Evolutionary conservation across 2,329 filamentous ascomycete genomes (phyloP).

Genomic region (Phyllosticta citriasiana): DNA sequence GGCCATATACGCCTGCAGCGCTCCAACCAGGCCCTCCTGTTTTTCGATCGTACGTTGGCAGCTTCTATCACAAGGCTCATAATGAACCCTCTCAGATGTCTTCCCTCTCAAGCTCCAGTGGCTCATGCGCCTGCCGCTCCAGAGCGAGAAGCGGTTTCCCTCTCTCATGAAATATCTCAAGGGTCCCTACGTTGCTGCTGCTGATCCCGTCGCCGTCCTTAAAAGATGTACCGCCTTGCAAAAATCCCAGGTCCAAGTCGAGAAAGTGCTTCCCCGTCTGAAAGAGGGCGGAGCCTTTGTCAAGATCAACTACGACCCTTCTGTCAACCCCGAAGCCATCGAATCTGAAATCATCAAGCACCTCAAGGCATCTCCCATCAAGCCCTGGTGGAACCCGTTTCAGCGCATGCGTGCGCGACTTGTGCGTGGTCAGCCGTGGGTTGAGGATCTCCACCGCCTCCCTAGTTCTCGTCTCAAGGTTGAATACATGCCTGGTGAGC

Average conservation of each 20-base stretch:
- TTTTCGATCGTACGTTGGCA: constrained; percentile 65
- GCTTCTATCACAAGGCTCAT: not conserved
- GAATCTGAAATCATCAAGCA: constrained; percentile 52
- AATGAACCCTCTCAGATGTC: constrained; percentile 47
- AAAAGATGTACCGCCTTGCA: constrained; percentile 29
- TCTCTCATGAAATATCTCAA: constrained; percentile 43
- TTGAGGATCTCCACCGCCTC: constrained; percentile 80
- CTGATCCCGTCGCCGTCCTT: constrained; percentile 44
- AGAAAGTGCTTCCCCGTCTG: constrained; percentile 70
- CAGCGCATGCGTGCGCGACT: constrained; percentile 56
- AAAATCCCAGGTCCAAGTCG: constrained; percentile 61
- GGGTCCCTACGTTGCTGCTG: constrained; percentile 40
- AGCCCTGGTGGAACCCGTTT: constrained; percentile 86
- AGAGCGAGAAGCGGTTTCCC: constrained; percentile 36
- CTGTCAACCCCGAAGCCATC: constrained; percentile 41
- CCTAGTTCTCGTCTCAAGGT: constrained; percentile 68
- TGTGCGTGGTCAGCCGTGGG: constrained; percentile 80
- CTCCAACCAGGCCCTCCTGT: constrained; percentile 72
- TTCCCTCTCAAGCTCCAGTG: constrained; percentile 70
- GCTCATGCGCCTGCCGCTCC: constrained; percentile 44
- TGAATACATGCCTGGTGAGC: constrained; percentile 68
- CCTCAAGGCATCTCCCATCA: constrained; percentile 60
- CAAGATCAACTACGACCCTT: constrained; percentile 58
- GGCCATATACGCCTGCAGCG: constrained; percentile 67
- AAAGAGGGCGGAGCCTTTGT: constrained; percentile 93